Conservation (phyloP, 495 filamentous ascomycete genomes). For the Podospora tetraspora region DNA sequence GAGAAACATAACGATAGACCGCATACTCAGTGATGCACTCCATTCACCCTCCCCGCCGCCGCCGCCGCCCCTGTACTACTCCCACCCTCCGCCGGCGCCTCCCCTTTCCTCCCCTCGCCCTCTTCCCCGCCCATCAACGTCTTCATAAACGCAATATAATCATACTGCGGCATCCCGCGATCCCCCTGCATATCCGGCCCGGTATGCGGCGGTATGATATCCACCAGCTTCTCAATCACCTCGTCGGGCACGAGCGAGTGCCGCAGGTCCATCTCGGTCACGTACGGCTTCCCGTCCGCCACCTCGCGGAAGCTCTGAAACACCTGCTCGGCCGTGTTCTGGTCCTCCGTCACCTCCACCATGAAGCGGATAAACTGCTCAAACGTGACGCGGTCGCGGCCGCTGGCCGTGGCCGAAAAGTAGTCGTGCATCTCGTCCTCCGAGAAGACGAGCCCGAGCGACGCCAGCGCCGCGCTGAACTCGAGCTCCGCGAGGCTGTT, state of each 20-base stretch:
- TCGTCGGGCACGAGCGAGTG: slow-evolving; percentile 94
- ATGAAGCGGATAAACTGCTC: slow-evolving; percentile 99
- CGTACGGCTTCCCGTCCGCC: slow-evolving; percentile 96
- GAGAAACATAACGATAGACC: not conserved
- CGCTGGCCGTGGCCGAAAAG: slow-evolving; percentile 73
- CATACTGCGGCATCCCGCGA: slow-evolving; percentile 70
- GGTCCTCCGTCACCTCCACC: slow-evolving; percentile 97
- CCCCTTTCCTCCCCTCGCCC: not conserved
- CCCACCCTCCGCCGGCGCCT: not conserved
- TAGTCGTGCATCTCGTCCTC: slow-evolving; percentile 95
- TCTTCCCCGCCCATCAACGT: slow-evolving; percentile 49
- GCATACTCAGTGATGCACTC: slow-evolving; percentile 1
- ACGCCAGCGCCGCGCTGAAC: slow-evolving; percentile 90
- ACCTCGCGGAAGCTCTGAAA: slow-evolving; percentile 96
- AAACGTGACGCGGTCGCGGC: slow-evolving; percentile 75
- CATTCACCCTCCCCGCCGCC: slow-evolving; percentile 6
- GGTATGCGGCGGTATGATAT: slow-evolving; percentile 74
- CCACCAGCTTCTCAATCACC: slow-evolving; percentile 83
- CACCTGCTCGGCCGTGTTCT: slow-evolving; percentile 96
- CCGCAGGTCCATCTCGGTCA: slow-evolving; percentile 92
- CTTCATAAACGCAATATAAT: slow-evolving; percentile 93
- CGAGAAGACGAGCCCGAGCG: slow-evolving; percentile 87
- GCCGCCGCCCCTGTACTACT: not conserved
- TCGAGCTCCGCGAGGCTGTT: slow-evolving; percentile 92
- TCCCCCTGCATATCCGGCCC: slow-evolving; percentile 78